phyloP scores from a whole-genome alignment of 1,284 basidiomycete species.

The Cutaneotrichosporon sp. region DNA sequence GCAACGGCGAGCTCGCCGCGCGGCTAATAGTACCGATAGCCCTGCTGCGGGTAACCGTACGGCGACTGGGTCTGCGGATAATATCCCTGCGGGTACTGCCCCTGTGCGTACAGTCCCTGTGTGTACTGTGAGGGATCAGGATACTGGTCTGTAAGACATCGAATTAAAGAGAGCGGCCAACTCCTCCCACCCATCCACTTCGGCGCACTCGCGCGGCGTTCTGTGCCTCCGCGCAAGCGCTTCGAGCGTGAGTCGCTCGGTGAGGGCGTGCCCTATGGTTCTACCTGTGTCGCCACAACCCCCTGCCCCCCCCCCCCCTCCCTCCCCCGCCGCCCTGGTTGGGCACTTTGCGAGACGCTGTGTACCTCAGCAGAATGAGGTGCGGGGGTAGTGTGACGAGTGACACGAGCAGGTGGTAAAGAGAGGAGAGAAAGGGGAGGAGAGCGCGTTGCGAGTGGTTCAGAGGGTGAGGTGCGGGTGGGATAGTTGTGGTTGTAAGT shows the following conservation, averaged over 20 bases:
- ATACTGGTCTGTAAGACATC: constrained; percentile 10
- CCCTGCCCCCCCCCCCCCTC: too few species aligned
- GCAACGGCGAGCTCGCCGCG: not conserved
- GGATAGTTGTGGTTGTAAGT: not conserved
- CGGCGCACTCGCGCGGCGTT: not conserved
- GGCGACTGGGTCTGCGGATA: too few species aligned
- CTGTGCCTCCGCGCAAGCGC: constrained; percentile 2
- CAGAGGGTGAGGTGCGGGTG: not conserved
- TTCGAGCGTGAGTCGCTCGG: not conserved
- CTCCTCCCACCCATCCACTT: not conserved
- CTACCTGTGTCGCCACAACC: not conserved
- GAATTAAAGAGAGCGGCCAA: not conserved
- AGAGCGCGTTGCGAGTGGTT: not conserved
- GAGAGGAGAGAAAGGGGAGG: not conserved
- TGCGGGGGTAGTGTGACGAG: not conserved
- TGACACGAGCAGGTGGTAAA: not conserved
- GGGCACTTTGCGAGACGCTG: not conserved
- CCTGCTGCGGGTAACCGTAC: not conserved
- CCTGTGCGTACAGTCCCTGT: not conserved
- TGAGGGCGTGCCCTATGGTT: not conserved
- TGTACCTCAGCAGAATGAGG: not conserved
- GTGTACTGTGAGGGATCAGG: not conserved
- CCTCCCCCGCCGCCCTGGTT: too few species aligned
- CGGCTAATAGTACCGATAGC: constrained; percentile 3
- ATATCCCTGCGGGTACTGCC: not conserved